Evolutionary conservation across 805 yeast genomes (phyloP).

Genomic region (Candida tibetensis): DNA sequence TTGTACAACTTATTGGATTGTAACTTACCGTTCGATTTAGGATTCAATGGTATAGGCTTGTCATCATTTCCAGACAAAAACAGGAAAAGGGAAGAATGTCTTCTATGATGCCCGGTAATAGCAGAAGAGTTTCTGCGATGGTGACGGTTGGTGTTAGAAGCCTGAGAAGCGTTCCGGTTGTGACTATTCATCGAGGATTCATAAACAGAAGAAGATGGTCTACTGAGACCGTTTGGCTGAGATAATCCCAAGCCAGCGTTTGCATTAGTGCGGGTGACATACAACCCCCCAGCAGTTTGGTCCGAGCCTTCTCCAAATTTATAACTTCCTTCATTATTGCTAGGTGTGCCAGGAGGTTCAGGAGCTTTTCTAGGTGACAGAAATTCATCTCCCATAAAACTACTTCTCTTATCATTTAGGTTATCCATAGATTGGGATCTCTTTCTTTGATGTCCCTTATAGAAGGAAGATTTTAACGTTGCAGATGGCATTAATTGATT

Average conservation of each 20-base stretch:
- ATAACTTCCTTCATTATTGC: slow-evolving; percentile 26
- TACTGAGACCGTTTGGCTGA: slow-evolving; percentile 15
- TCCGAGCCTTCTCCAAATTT: slow-evolving; percentile 31
- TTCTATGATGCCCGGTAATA: slow-evolving; percentile 48
- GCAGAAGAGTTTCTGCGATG: slow-evolving; percentile 31
- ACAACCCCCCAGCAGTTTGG: slow-evolving; percentile 10
- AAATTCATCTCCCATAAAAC: slow-evolving; percentile 33
- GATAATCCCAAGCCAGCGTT: slow-evolving; percentile 17
- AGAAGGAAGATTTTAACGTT: slow-evolving; percentile 3
- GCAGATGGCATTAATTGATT: slow-evolving; percentile 9
- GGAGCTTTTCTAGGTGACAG: slow-evolving; percentile 74
- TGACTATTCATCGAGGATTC: slow-evolving; percentile 40
- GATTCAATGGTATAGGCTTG: slow-evolving; percentile 6
- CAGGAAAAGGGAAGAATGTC: slow-evolving; percentile 60
- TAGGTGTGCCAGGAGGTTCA: slow-evolving; percentile 51
- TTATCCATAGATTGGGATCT: slow-evolving; percentile 53
- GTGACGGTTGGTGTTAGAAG: slow-evolving; percentile 25
- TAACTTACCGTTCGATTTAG: slow-evolving; percentile 2
- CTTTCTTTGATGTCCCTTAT: slow-evolving; percentile 40
- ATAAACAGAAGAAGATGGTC: slow-evolving; percentile 54
- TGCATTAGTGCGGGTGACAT: slow-evolving; percentile 25
- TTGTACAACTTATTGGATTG: slow-evolving; percentile 12
- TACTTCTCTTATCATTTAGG: slow-evolving; percentile 14
- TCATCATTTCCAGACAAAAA: slow-evolving; percentile 41
- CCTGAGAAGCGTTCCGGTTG: slow-evolving; percentile 44